Evolutionary conservation across 352 stramenopile species (phyloP).

Genomic region (Pelagophyceae sp.): DNA sequence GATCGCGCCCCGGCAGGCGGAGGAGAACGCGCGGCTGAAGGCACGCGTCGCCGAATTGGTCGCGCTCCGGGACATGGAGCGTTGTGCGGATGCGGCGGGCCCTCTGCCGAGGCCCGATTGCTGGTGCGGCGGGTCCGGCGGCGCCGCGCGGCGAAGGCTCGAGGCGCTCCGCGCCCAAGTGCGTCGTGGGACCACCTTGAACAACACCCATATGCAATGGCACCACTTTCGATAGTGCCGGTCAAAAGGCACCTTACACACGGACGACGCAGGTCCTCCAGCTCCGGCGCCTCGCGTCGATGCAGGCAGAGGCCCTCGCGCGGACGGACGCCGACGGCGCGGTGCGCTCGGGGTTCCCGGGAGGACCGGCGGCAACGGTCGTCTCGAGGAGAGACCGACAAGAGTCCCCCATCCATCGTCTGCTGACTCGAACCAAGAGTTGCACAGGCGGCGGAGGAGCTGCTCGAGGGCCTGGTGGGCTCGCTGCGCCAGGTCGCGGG

Average conservation of each 20-base stretch:
- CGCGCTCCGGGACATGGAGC: neutral
- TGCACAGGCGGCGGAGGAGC: neutral
- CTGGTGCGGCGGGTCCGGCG: neutral
- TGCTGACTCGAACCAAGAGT: neutral
- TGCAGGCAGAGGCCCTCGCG: neutral
- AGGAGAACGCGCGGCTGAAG: neutral
- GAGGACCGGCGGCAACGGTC: too few relatives aligned
- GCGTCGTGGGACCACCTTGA: too few relatives aligned
- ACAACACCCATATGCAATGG: too few relatives aligned
- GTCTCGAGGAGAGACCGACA: too few relatives aligned
- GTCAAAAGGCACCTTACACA: too few relatives aligned
- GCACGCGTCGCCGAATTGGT: neutral
- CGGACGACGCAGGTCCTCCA: neutral
- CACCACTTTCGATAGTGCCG: too few relatives aligned
- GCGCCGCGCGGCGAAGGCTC: neutral
- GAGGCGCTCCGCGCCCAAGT: neutral
- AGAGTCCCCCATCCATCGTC: neutral
- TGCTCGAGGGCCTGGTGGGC: neutral
- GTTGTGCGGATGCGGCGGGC: neutral
- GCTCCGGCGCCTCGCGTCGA: neutral
- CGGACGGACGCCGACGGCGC: neutral
- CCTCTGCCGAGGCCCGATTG: neutral
- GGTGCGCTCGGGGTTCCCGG: neutral
- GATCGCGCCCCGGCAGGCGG: too few relatives aligned
- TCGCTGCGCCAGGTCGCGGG: neutral